Evolutionary conservation across 2,329 filamentous ascomycete genomes (phyloP), one percentile per base, ranked within the genome.

Genomic region (Alternaria ventricosa): DNA sequence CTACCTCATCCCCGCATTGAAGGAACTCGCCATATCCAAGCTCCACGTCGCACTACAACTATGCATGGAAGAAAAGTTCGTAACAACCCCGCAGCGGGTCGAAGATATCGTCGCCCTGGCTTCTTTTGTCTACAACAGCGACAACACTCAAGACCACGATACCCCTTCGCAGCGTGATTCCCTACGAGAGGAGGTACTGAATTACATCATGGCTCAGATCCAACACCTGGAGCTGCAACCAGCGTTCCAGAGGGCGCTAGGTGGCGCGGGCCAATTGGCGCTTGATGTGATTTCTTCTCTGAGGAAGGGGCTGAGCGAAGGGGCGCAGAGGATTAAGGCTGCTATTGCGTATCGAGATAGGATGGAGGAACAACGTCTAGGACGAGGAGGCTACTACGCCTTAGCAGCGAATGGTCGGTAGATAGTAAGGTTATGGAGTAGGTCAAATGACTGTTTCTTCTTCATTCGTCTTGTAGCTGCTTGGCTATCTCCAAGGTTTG

Each of bases 331-430:
- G 13, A 36, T 36, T 9, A 36, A 36, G 30, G 30, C 30, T 15
- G 30, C 30, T 36, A 9, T 36, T 15, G 13, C 13, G 4, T 36
- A 36, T 36, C 6, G 30, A 0, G 0, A 36, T 2, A 0, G 0
- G 30, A 5, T 36, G 13, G 30, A 36, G 30, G 30, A 36, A 36
- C 6, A 8, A 36, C 30, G 30, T 36, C 3, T 36, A 4, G 30
- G 30, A 36, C 30, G 30, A 36, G 30, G 30, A 36, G 30, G 30
- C 13, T 36, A 36, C 7, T 36, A 36, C 6, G 7, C 30, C 30
- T 13, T 36, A 36, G 6, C 8, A 36, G 30, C 30, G 30, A 36
- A 36, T 22, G 30, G 2, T 36, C 13, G 30, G 6, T 36, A 36
- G 13, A 15, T 0, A 36, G 30, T 36, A 36, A 36, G 30, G 30